Base-by-base conservation (phyloP, 345 rosid genomes). In the Citrus inodora region DNA sequence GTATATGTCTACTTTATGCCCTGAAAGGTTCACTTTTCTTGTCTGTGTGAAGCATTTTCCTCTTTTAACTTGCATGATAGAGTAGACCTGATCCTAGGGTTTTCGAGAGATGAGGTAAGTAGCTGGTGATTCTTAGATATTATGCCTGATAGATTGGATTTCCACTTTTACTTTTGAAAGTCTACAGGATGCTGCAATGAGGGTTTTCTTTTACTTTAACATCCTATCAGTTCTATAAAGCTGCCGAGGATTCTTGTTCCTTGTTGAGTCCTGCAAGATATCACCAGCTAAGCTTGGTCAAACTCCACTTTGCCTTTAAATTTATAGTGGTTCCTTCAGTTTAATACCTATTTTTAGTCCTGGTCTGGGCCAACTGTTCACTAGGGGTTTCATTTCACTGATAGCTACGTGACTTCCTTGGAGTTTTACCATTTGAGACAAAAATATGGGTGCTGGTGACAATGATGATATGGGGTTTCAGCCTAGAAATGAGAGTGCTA, bases 21-120 rank as follows among this genome's bases (percentile, higher is more conserved):
- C 95, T 90, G 91, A 93, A 93, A 95, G 93, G 85, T 81, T 91
- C 94, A 87, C 94, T 91, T 91, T 91, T 95, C 91, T 78, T 89
- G 90, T 90, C 89, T 87, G 78, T 62, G 66, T 42, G 86, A 82
- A 77, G 84, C 83, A 87, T 83, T 88, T 87, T 89, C 74, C 86
- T 71, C 65, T 85, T 80, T 81, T 82, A 83, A 84, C 80, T 85
- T 86, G 85, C 86, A 76, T 51, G 70, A 78, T 78, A 77, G 84
- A 81, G 83, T 81, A 79, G 84, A 79, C 77, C 85, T 81, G 79
- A 81, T 87, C 84, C 83, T 78, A 83, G 79, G 85, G 87, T 75
- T 86, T 85, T 83, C 76, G 67, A 82, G 83, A 79, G 82, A 79
- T 81, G 83, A 83, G 48, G 46, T 22, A 74, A 82, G 83, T 82